Percentiles rank a stretch among this genome's conserved stretches.
phyloP scores from a whole-genome alignment of 1,139 yeast genomes.

The Schwanniomyces etchellsii region DNA sequence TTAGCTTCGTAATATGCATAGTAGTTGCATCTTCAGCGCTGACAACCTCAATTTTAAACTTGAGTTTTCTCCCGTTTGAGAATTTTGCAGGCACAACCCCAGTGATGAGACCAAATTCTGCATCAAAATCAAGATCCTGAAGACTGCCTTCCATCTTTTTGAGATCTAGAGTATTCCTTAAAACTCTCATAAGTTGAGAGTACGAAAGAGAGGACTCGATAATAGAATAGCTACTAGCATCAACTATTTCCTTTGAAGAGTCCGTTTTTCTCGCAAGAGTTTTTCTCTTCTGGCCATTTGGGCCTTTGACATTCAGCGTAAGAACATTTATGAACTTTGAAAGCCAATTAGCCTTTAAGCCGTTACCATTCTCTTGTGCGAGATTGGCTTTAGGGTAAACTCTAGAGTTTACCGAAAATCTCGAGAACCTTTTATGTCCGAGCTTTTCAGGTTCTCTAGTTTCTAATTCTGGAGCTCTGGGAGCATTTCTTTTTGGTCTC shows the following conservation, averaged over 20 bases:
- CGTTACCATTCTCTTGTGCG: constrained; percentile 7
- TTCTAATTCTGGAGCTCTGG: constrained; percentile 27
- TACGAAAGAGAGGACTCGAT: constrained; percentile 30
- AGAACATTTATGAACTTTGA: constrained; percentile 29
- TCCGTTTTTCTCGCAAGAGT: neutral
- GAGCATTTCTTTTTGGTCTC: constrained; percentile 43
- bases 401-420: constrained; percentile 15
- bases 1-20: constrained; percentile 49
- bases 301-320: constrained; percentile 8
- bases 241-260: neutral
- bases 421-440: constrained; percentile 20
- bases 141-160: constrained; percentile 50
- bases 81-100: constrained; percentile 46
- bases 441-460: constrained; percentile 6
- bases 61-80: constrained; percentile 47
- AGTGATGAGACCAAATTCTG: constrained; percentile 38
- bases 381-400: constrained; percentile 1
- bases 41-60: constrained; percentile 41
- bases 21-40: constrained; percentile 39
- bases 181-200: constrained; percentile 26
- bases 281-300: constrained; percentile 4
- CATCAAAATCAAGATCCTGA: constrained; percentile 34
- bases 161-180: constrained; percentile 38
- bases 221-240: constrained; percentile 20
- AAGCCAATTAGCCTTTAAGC: constrained; percentile 30